phyloP scores from a whole-genome alignment of 2,329 filamentous ascomycete species.

The Septoria petroselini region DNA sequence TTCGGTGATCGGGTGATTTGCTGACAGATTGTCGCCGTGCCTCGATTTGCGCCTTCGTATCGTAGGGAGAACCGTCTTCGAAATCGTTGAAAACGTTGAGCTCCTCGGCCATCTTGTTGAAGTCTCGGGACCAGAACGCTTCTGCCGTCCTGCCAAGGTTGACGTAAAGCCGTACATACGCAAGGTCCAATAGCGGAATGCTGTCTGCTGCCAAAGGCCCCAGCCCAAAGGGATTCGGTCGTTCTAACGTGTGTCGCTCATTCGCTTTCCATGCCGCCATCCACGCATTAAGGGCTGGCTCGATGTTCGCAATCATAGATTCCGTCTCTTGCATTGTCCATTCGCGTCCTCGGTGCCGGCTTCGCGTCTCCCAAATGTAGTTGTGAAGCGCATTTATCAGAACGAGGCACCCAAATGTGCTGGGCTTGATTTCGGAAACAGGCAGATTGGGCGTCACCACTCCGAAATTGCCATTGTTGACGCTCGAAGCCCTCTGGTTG shows the following conservation, averaged over 20 bases:
- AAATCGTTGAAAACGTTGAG: constrained; percentile 71
- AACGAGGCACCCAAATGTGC: constrained; percentile 86
- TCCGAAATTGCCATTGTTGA: constrained; percentile 26
- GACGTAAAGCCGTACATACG: constrained; percentile 88
- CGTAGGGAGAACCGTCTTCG: constrained; percentile 4
- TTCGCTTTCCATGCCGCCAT: constrained; percentile 88
- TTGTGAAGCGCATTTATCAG: constrained; percentile 95
- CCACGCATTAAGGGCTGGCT: constrained; percentile 91
- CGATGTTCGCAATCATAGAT: constrained; percentile 92
- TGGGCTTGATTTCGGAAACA: constrained; percentile 64
- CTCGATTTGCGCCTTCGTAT: constrained; percentile 9
- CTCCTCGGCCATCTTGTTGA: constrained; percentile 86
- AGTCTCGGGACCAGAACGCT: constrained; percentile 90
- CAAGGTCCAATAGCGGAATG: constrained; percentile 84
- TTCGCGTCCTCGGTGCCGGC: constrained; percentile 79
- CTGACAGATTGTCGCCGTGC: constrained; percentile 6
- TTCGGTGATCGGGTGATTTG: constrained; percentile 15
- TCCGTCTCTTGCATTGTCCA: constrained; percentile 94
- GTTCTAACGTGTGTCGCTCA: constrained; percentile 76
- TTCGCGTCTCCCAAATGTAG: constrained; percentile 96
- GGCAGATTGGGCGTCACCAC: constrained; percentile 21
- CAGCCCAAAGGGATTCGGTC: constrained; percentile 77
- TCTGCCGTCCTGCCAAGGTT: constrained; percentile 91
- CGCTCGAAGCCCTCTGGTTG: constrained; percentile 54
- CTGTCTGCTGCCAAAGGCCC: constrained; percentile 85